A percentile compares a stretch with the other conserved stretches of the same genome.
Evolutionary conservation across 2,329 filamentous ascomycete genomes (phyloP).

Genomic region (Sporothrix schenckii): DNA sequence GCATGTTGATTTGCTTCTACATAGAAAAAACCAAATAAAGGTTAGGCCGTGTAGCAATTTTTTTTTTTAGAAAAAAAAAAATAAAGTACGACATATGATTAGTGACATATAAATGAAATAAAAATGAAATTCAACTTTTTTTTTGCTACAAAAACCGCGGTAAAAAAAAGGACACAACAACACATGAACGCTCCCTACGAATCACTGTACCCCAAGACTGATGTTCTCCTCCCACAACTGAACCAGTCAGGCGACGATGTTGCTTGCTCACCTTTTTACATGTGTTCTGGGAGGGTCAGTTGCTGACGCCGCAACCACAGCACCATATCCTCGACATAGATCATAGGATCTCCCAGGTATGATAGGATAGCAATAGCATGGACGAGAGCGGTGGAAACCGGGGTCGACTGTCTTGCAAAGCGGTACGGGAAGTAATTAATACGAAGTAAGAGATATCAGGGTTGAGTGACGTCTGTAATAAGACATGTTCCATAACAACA

Average conservation of each 20-base stretch:
- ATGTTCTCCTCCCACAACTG: not conserved
- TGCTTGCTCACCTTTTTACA: not conserved
- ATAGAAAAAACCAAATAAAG: not conserved
- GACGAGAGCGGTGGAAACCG: constrained; percentile 6
- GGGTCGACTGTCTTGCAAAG: constrained; percentile 12
- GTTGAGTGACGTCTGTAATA: constrained; percentile 3
- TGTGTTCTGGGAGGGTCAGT: not conserved
- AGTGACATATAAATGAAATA: not conserved
- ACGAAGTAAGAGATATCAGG: not conserved
- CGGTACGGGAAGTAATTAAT: constrained; percentile 3
- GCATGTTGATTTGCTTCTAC: not conserved
- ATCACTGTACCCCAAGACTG: not conserved
- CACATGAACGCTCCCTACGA: too few species aligned
- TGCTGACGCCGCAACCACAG: constrained; percentile 13
- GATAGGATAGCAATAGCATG: not conserved
- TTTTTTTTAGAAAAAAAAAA: not conserved
- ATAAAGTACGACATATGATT: not conserved
- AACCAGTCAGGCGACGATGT: not conserved
- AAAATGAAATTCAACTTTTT: not conserved
- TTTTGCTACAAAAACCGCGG: not conserved
- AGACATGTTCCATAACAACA: not conserved
- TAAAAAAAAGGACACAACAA: not conserved
- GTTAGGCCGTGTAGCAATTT: not conserved
- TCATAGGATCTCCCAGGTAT: not conserved
- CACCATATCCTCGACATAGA: constrained; percentile 1